A percentile compares a stretch with the other conserved stretches of the same genome.
Evolutionary conservation across 2,329 filamentous ascomycete genomes (phyloP).

Genomic region (Exserohilum rostratum): DNA sequence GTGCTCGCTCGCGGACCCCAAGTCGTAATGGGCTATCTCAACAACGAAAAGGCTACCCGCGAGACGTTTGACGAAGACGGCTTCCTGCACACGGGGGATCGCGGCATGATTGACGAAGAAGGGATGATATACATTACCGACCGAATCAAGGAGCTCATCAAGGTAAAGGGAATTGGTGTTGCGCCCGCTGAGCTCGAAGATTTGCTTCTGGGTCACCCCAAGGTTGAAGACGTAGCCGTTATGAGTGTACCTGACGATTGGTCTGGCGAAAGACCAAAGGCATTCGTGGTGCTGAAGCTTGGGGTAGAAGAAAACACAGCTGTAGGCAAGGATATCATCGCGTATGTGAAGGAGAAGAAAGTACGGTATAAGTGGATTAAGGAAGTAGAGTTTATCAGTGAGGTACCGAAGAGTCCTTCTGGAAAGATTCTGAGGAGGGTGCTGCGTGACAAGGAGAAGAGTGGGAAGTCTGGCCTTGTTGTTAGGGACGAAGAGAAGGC

Average conservation of each 20-base stretch:
- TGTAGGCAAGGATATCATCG: slow-evolving; percentile 51
- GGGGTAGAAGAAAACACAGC: slow-evolving; percentile 36
- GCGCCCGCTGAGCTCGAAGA: slow-evolving; percentile 70
- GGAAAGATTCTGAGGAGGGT: slow-evolving; percentile 57
- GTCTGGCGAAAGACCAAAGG: slow-evolving; percentile 55
- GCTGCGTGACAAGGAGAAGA: slow-evolving; percentile 51
- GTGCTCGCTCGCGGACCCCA: slow-evolving; percentile 57
- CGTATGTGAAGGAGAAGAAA: slow-evolving; percentile 53
- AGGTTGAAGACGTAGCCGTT: slow-evolving; percentile 64
- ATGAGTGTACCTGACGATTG: slow-evolving; percentile 61
- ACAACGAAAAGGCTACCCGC: slow-evolving; percentile 51
- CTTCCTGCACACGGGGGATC: slow-evolving; percentile 64
- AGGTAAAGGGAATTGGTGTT: slow-evolving; percentile 68
- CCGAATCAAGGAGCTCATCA: slow-evolving; percentile 72
- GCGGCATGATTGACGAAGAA: slow-evolving; percentile 61
- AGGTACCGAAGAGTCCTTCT: slow-evolving; percentile 55
- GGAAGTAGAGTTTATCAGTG: slow-evolving; percentile 54
- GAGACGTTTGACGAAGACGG: slow-evolving; percentile 57
- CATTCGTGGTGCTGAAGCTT: slow-evolving; percentile 52
- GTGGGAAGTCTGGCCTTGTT: slow-evolving; percentile 34
- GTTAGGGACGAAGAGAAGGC: slow-evolving; percentile 36
- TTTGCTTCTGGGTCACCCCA: slow-evolving; percentile 62
- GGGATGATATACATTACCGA: slow-evolving; percentile 65
- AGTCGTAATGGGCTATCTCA: slow-evolving; percentile 58
- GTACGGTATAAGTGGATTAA: slow-evolving; percentile 55